Conservation (phyloP, 768 basidiomycete species). For the Russula brevipes region DNA sequence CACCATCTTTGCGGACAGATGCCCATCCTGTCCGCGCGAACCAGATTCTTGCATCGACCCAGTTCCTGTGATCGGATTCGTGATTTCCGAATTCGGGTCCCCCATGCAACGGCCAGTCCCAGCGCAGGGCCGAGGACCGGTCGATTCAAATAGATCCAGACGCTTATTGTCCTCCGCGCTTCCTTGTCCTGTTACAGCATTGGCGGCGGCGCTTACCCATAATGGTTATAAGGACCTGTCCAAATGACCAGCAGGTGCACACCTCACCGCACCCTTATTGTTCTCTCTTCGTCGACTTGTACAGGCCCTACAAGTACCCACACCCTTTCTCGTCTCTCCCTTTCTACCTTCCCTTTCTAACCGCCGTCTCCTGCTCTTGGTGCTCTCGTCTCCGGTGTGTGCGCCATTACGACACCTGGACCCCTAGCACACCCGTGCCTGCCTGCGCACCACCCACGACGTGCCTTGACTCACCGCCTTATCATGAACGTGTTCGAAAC, state of each 20-base stretch:
- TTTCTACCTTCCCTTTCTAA: constrained; percentile 11
- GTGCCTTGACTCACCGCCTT: background rate
- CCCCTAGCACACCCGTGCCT: background rate
- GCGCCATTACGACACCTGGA: constrained; percentile 2
- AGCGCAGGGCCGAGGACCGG: constrained; percentile 2
- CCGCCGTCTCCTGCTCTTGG: constrained; percentile 4
- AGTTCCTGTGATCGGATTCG: constrained; percentile 12
- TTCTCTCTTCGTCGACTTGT: constrained; percentile 6
- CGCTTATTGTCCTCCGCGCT: background rate
- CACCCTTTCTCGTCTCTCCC: constrained; percentile 9
- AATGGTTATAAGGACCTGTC: constrained; percentile 15
- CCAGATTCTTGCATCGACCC: background rate
- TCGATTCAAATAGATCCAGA: background rate
- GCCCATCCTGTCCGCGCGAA: background rate
- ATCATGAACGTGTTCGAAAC: constrained; percentile 14
- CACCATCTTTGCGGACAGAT: too few species aligned
- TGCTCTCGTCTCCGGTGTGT: background rate
- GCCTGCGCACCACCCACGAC: background rate
- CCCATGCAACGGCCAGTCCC: constrained; percentile 2
- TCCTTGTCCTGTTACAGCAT: background rate
- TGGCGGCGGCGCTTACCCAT: constrained; percentile 15
- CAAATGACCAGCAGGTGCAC: background rate
- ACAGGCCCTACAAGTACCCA: constrained; percentile 18
- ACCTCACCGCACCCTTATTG: constrained; percentile 2
- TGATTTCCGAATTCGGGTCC: background rate